Evolutionary conservation across 306 rosid species (phyloP).

Genomic region (Hylodesmum podocarpum): DNA sequence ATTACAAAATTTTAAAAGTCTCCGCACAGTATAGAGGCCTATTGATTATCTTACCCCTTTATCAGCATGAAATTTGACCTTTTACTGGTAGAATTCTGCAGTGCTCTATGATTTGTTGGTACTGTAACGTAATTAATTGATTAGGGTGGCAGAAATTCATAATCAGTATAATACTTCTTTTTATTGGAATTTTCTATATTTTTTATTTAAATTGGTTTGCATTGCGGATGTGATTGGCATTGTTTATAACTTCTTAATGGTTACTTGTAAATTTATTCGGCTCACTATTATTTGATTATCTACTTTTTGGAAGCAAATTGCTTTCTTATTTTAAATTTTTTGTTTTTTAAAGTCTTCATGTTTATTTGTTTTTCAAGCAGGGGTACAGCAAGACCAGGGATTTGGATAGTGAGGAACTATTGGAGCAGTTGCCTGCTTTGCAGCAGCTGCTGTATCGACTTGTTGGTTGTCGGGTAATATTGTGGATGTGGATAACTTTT

Average conservation of each 20-base stretch:
- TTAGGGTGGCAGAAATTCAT: not conserved
- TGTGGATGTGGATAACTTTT: constrained; percentile 12
- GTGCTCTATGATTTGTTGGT: not conserved
- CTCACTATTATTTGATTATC: not conserved
- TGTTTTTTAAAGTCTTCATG: constrained; percentile 1
- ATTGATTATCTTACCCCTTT: not conserved
- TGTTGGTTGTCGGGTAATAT: constrained; percentile 82
- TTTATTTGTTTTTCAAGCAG: constrained; percentile 48
- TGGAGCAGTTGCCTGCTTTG: constrained; percentile 96
- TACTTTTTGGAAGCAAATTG: not conserved
- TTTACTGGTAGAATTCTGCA: not conserved
- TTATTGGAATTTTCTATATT: not conserved
- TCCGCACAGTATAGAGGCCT: not conserved
- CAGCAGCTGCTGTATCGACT: constrained; percentile 92
- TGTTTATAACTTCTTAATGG: not conserved
- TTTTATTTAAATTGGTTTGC: not conserved
- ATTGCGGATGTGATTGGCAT: not conserved
- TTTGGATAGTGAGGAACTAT: constrained; percentile 83
- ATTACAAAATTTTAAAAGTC: not conserved
- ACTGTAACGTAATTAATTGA: not conserved
- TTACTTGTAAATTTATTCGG: not conserved
- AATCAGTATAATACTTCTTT: not conserved
- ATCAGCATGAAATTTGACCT: not conserved
- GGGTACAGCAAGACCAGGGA: constrained; percentile 96
- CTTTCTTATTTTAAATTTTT: constrained; percentile 1